A percentile compares a stretch with the other conserved stretches of the same genome.
These are phyloP conservation scores for Botryotinia calthae DNA, from an alignment of 2,329 filamentous ascomycete species.

Conservation along the genomic window DNA sequence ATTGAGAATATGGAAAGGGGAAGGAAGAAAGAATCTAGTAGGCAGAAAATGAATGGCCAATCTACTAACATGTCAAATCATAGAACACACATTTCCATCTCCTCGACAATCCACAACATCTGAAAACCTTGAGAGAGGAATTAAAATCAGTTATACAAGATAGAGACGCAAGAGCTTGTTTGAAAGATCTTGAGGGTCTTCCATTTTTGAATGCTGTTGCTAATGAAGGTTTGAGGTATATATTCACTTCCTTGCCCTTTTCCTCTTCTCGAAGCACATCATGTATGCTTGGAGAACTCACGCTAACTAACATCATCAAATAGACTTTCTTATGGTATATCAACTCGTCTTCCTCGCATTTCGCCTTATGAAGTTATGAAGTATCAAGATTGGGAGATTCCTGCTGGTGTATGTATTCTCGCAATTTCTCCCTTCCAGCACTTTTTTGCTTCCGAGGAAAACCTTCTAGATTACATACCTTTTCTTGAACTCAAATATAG, in stretches of 20 bases:
- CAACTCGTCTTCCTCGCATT: conserved; percentile 24
- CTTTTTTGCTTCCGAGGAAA: not conserved
- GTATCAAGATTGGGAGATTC: conserved; percentile 25
- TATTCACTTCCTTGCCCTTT: not conserved
- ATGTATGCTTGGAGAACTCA: not conserved
- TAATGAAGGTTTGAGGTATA: conserved; percentile 26
- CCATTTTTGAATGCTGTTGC: conserved; percentile 20
- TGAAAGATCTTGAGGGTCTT: conserved; percentile 29
- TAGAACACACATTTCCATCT: conserved; percentile 25
- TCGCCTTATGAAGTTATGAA: conserved; percentile 21
- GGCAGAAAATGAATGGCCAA: accelerated
- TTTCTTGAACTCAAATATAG: too few species aligned
- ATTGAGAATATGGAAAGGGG: too few species aligned
- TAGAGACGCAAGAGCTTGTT: conserved; percentile 10
- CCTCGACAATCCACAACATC: conserved; percentile 25
- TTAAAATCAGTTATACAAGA: conserved; percentile 20
- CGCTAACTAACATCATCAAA: not conserved
- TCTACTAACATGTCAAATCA: not conserved
- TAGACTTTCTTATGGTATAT: conserved; percentile 25
- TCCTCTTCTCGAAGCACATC: not conserved
- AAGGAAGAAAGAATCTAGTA: not conserved
- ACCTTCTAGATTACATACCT: not conserved
- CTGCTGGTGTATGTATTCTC: conserved; percentile 19
- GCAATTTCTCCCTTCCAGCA: not conserved
- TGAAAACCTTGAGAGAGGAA: conserved; percentile 26